These are phyloP conservation scores for Trichosanthes cucumerina DNA, from an alignment of 306 rosid species.

Conservation along the genomic window DNA sequence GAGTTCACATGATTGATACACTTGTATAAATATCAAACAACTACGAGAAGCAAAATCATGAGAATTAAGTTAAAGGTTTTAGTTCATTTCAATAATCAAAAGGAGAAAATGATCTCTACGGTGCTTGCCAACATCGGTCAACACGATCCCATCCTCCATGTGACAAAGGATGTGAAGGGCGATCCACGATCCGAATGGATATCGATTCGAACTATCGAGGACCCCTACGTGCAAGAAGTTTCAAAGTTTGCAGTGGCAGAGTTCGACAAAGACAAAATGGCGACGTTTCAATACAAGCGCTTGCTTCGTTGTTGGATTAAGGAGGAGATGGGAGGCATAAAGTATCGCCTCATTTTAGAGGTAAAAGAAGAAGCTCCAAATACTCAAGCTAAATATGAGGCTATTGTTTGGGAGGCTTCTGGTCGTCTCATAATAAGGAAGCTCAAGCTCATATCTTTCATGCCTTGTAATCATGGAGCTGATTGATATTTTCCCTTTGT, in stretches of 20 bases:
- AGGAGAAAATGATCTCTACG: background rate
- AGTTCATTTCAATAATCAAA: background rate
- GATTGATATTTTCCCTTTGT: background rate
- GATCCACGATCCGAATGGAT: background rate
- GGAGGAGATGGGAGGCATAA: conserved; percentile 2
- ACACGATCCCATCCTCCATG: background rate
- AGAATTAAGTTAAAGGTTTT: background rate
- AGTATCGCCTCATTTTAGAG: background rate
- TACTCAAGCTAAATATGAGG: background rate
- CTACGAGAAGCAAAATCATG: background rate
- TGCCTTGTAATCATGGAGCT: background rate
- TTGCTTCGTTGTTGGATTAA: background rate
- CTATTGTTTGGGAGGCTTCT: conserved; percentile 6
- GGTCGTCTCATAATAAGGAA: background rate
- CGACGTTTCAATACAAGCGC: background rate
- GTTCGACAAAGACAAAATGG: background rate
- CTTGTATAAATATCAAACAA: background rate
- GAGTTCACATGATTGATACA: background rate
- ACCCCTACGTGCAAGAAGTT: conserved; percentile 2
- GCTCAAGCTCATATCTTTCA: background rate
- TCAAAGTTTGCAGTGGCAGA: background rate
- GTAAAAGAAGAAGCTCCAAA: background rate
- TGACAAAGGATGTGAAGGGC: background rate
- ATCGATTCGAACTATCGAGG: background rate
- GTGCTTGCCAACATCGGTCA: background rate